phyloP scores from a whole-genome alignment of 1,139 yeast genomes.

The Kodamaea sp. region DNA sequence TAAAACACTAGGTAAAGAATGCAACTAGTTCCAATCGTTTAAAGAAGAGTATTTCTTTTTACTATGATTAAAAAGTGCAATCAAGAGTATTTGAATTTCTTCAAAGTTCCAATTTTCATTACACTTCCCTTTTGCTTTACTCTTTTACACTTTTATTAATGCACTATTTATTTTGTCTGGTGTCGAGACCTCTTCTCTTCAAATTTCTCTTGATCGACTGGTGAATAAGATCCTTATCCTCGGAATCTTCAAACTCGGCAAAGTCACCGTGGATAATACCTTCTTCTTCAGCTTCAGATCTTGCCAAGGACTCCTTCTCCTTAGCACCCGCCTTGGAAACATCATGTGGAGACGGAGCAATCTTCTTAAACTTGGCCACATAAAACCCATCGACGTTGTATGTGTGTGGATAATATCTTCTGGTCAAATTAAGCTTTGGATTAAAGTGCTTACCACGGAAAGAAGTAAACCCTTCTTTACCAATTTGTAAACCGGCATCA shows the following conservation, averaged over 20 bases:
- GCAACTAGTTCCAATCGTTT: no score
- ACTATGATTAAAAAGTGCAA: not conserved
- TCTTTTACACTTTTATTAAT: conserved; percentile 22
- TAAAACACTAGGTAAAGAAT: no score
- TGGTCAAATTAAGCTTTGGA: conserved; percentile 70
- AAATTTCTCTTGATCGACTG: conserved; percentile 68
- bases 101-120: not conserved
- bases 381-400: conserved; percentile 98
- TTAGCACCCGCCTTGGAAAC: conserved; percentile 83
- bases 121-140: not conserved
- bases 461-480: conserved; percentile 92
- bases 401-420: conserved; percentile 97
- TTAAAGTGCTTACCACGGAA: conserved; percentile 91
- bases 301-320: conserved; percentile 78
- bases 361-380: conserved; percentile 94
- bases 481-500: conserved; percentile 89
- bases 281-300: conserved; percentile 76
- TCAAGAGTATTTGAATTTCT: not conserved
- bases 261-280: conserved; percentile 84
- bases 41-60: no score
- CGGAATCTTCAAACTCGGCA: conserved; percentile 73
- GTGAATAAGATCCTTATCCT: conserved; percentile 71
- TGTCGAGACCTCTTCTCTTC: conserved; percentile 80
- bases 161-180: conserved; percentile 19
- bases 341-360: conserved; percentile 80